Conservation (phyloP, 2,329 filamentous ascomycete genomes). For the Pseudogymnoascus sp. region DNA sequence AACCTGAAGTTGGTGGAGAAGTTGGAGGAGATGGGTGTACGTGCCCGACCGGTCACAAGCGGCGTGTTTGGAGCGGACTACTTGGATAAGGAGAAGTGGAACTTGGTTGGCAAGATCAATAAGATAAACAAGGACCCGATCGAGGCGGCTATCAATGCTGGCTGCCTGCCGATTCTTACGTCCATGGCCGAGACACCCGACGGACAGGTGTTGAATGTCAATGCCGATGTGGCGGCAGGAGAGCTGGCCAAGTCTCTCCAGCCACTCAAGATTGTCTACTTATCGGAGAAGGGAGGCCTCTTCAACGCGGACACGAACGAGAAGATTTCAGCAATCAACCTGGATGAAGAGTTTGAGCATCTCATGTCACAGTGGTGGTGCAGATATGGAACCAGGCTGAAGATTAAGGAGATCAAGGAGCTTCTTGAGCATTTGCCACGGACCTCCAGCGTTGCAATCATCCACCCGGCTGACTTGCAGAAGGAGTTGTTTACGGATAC, state of each 20-base stretch:
- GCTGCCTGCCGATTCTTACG: slow-evolving; percentile 86
- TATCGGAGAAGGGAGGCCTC: slow-evolving; percentile 95
- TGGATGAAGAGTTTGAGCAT: slow-evolving; percentile 91
- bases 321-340: slow-evolving; percentile 94
- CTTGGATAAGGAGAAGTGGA: slow-evolving; percentile 91
- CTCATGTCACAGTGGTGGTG: slow-evolving; percentile 94
- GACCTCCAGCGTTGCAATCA: slow-evolving; percentile 92
- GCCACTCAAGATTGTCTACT: slow-evolving; percentile 93
- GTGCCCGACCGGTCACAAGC: slow-evolving; percentile 78
- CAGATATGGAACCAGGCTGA: slow-evolving; percentile 84
- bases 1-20: slow-evolving; percentile 88
- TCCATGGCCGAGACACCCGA: slow-evolving; percentile 93
- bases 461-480: slow-evolving; percentile 89
- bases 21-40: slow-evolving; percentile 80
- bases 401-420: slow-evolving; percentile 97
- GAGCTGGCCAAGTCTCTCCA: slow-evolving; percentile 83
- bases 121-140: slow-evolving; percentile 85
- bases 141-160: slow-evolving; percentile 80
- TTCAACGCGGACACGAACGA: slow-evolving; percentile 89
- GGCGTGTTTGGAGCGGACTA: slow-evolving; percentile 92
- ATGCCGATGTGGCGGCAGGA: slow-evolving; percentile 91
- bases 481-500: slow-evolving; percentile 96
- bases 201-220: slow-evolving; percentile 91
- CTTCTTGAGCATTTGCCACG: slow-evolving; percentile 80
- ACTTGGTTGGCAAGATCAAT: slow-evolving; percentile 91